These are phyloP conservation scores for Wallacemonas sp. DNA, from an alignment of 208 protist species.

Conservation along the genomic window DNA sequence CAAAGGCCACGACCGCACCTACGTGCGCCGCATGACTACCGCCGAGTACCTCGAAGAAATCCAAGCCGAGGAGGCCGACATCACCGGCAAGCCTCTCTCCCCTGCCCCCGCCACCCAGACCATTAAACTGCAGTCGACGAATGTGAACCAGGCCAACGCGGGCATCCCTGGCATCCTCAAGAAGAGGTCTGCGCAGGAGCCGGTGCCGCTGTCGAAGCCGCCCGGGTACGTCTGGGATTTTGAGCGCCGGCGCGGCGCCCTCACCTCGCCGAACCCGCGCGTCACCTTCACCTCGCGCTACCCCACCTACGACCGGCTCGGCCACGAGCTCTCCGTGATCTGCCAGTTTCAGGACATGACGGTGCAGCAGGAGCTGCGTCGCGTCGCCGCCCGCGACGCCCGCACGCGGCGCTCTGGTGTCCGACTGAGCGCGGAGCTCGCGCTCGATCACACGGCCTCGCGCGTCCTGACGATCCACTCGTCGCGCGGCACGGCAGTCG, in stretches of 20 bases:
- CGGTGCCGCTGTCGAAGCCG: not conserved
- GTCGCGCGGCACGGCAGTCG: not conserved
- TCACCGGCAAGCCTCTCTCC: conserved; percentile 6
- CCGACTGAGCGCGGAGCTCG: conserved; percentile 63
- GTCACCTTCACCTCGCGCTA: conserved; percentile 75
- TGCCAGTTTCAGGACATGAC: conserved; percentile 80
- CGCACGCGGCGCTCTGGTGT: conserved; percentile 62
- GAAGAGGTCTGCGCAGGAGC: not conserved
- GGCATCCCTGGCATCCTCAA: conserved; percentile 15
- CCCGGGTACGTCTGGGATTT: conserved; percentile 18
- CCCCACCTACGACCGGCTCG: conserved; percentile 70
- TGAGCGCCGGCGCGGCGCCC: conserved; percentile 39
- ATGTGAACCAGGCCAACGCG: not conserved
- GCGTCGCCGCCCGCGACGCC: conserved; percentile 31
- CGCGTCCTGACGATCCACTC: not conserved
- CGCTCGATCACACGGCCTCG: conserved; percentile 3
- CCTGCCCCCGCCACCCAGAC: not conserved
- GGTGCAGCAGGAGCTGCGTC: conserved; percentile 62
- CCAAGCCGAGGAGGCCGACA: conserved; percentile 40
- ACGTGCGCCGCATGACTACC: conserved; percentile 60
- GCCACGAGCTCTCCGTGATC: conserved; percentile 74
- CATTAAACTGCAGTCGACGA: not conserved
- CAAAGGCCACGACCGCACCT: conserved; percentile 72
- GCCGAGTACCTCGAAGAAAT: conserved; percentile 67
- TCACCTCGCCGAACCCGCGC: conserved; percentile 61